These are phyloP conservation scores for Pseudogymnoascus sp. DNA, from an alignment of 2,329 filamentous ascomycete genomes.

Conservation along the genomic window DNA sequence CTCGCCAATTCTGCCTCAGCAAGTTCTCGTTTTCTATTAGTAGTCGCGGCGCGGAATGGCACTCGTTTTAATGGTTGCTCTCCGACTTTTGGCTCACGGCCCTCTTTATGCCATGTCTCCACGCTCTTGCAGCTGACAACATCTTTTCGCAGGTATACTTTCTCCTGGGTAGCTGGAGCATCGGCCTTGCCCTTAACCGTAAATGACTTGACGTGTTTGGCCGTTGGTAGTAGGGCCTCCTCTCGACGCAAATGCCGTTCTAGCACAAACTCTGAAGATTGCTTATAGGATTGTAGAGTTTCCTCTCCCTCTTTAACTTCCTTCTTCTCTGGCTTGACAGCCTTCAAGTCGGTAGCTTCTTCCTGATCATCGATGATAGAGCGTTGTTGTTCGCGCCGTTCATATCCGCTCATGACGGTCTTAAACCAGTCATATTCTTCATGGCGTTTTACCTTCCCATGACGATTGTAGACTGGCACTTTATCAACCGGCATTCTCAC, in stretches of 20 bases:
- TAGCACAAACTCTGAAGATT: slow-evolving; percentile 77
- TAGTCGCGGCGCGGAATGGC: slow-evolving; percentile 83
- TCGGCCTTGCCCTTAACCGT: slow-evolving; percentile 67
- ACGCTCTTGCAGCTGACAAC: slow-evolving; percentile 81
- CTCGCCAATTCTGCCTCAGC: slow-evolving; percentile 69
- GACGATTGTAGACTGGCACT: slow-evolving; percentile 68
- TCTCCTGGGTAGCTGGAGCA: slow-evolving; percentile 66
- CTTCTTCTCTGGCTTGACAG: slow-evolving; percentile 66
- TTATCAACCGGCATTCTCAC: slow-evolving; percentile 73
- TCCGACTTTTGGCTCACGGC: slow-evolving; percentile 64
- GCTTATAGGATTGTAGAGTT: slow-evolving; percentile 82
- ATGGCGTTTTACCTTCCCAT: slow-evolving; percentile 70
- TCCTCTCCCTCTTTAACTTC: slow-evolving; percentile 68
- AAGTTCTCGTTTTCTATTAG: slow-evolving; percentile 79
- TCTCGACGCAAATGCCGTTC: slow-evolving; percentile 84
- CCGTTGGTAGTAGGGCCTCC: slow-evolving; percentile 69
- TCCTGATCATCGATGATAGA: slow-evolving; percentile 74
- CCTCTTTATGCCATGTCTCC: slow-evolving; percentile 98
- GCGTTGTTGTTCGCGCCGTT: slow-evolving; percentile 41
- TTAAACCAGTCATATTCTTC: slow-evolving; percentile 87
- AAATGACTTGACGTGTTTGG: slow-evolving; percentile 68
- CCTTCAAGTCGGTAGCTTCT: slow-evolving; percentile 68
- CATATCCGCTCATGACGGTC: slow-evolving; percentile 68
- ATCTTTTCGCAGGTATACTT: slow-evolving; percentile 73
- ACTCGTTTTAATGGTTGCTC: slow-evolving; percentile 77